Evolutionary conservation across 805 yeast genomes (phyloP).

Genomic region (Kodamaea nitidulidarum): DNA sequence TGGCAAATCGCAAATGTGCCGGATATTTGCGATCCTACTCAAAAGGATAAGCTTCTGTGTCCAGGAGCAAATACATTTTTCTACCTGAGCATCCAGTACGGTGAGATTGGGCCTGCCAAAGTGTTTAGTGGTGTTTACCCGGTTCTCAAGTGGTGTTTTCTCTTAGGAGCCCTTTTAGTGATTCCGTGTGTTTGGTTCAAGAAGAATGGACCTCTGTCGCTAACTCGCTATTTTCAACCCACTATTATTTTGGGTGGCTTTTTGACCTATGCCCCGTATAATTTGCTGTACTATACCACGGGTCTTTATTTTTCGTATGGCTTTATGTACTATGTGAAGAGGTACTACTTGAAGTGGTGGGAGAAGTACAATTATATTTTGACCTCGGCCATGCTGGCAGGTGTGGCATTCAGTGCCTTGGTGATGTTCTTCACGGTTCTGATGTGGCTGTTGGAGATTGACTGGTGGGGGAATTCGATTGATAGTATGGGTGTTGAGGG

Average conservation of each 20-base stretch:
- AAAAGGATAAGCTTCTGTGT: conserved; percentile 34
- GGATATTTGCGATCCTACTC: conserved; percentile 33
- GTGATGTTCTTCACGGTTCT: conserved; percentile 54
- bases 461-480: conserved; percentile 64
- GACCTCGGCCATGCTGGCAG: conserved; percentile 55
- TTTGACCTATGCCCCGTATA: conserved; percentile 47
- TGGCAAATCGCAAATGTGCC: conserved; percentile 38
- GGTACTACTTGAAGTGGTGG: conserved; percentile 57
- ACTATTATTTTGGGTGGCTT: conserved; percentile 50
- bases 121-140: conserved; percentile 55
- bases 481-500: conserved; percentile 37
- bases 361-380: conserved; percentile 66
- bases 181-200: conserved; percentile 37
- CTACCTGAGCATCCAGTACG: conserved; percentile 51
- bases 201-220: conserved; percentile 29
- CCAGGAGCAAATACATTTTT: conserved; percentile 49
- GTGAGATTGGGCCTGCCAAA: conserved; percentile 56
- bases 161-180: conserved; percentile 46
- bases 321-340: conserved; percentile 54
- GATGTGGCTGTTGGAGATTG: conserved; percentile 37
- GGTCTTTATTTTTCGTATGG: conserved; percentile 55
- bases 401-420: conserved; percentile 60
- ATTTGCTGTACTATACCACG: conserved; percentile 51
- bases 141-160: conserved; percentile 54
- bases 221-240: conserved; percentile 48